Evolutionary conservation across 495 filamentous ascomycete species (phyloP).

Genomic region (Penicillium daleae): DNA sequence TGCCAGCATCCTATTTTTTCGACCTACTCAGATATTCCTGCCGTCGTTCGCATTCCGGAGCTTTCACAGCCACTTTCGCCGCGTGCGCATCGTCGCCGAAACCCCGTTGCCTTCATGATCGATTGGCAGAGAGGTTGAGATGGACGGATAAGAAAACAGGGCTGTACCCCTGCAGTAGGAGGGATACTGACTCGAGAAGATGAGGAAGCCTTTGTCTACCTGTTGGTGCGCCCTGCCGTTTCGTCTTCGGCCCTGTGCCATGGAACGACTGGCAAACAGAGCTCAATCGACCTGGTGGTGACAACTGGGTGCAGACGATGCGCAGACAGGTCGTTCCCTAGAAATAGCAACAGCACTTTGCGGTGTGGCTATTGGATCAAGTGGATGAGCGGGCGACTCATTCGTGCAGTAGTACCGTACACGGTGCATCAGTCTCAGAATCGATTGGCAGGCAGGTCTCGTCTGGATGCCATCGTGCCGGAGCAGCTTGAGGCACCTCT

Average conservation of each 20-base stretch:
- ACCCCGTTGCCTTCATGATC: background rate
- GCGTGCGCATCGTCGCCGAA: background rate
- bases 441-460: slow-evolving; percentile 15
- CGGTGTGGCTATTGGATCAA: slow-evolving; percentile 1
- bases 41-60: background rate
- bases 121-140: background rate
- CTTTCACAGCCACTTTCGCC: background rate
- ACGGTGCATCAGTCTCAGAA: slow-evolving; percentile 6
- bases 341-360: slow-evolving; percentile 4
- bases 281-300: slow-evolving; percentile 4
- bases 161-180: background rate
- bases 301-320: background rate
- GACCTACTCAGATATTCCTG: background rate
- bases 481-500: background rate
- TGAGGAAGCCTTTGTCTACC: slow-evolving; percentile 4
- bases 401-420: background rate
- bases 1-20: background rate
- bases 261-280: slow-evolving; percentile 1
- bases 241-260: slow-evolving; percentile 8
- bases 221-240: slow-evolving; percentile 7
- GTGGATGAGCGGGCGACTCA: background rate
- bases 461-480: slow-evolving; percentile 13
- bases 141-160: background rate
- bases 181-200: slow-evolving; percentile 4
- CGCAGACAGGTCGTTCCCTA: background rate